These are phyloP conservation scores for Xerophyta viscosa DNA, from an alignment of 106 monocot species.

Conservation along the genomic window DNA sequence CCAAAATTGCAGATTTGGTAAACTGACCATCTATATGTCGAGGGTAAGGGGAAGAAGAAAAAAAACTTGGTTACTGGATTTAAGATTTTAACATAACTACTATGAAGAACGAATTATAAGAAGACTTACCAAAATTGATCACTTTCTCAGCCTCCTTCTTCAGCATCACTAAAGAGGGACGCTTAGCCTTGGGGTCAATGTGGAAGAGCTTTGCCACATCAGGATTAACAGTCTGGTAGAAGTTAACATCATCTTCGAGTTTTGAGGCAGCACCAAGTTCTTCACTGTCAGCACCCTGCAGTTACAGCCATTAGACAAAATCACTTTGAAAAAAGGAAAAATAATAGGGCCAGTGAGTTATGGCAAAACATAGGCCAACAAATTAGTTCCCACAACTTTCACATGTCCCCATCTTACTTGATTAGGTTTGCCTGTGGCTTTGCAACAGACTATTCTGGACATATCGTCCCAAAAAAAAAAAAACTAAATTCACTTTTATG, in stretches of 20 bases:
- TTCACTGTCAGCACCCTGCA: constrained; percentile 61
- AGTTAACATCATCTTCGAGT: constrained; percentile 77
- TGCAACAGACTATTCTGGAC: too few relatives aligned
- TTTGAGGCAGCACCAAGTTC: constrained; percentile 81
- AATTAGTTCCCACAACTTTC: too few relatives aligned
- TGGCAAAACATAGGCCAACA: too few relatives aligned
- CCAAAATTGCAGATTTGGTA: constrained; percentile 48
- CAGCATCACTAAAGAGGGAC: constrained; percentile 65
- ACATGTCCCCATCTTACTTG: too few relatives aligned
- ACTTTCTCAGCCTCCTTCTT: constrained; percentile 79
- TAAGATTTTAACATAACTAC: neutral
- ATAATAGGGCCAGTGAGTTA: neutral
- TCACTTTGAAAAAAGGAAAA: too few relatives aligned
- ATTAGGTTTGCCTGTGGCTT: too few relatives aligned
- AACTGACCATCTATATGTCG: constrained; percentile 62
- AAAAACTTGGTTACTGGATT: neutral
- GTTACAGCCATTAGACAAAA: too few relatives aligned
- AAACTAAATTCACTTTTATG: too few relatives aligned
- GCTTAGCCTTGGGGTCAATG: constrained; percentile 67
- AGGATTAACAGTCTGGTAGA: constrained; percentile 76
- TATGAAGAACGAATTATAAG: neutral
- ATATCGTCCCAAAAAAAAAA: too few relatives aligned
- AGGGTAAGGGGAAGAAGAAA: too few relatives aligned
- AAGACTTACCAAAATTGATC: constrained; percentile 51
- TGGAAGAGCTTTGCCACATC: constrained; percentile 89